phyloP scores from a whole-genome alignment of 2,329 filamentous ascomycete genomes.

The Chalara sp. region DNA sequence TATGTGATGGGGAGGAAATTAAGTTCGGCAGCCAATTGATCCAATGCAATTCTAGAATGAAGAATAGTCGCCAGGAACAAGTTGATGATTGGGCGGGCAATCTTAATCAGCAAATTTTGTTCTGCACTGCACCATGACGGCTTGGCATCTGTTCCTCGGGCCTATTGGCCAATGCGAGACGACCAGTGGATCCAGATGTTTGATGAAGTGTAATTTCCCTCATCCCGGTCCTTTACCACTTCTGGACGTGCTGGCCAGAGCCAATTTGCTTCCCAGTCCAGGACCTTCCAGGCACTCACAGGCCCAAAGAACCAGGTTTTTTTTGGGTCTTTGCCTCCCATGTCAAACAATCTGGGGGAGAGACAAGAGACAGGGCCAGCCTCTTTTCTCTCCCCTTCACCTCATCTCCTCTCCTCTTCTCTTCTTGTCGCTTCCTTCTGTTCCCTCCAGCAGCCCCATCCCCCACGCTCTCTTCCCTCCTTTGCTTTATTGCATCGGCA shows the following conservation, averaged over 20 bases:
- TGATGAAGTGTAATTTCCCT: constrained; percentile 1
- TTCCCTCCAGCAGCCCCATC: not conserved
- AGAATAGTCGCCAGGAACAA: no score
- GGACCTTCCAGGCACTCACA: no score
- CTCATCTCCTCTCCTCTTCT: not conserved
- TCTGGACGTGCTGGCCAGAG: not conserved
- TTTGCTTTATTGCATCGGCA: constrained; percentile 6
- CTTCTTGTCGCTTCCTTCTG: not conserved
- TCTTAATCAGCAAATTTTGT: not conserved
- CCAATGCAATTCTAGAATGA: no score
- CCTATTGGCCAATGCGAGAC: no score
- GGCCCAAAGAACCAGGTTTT: no score
- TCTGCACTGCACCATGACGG: not conserved
- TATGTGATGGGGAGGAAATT: no score
- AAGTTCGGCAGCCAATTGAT: no score
- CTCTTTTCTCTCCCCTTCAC: not conserved
- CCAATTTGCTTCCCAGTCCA: not conserved
- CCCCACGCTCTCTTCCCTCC: constrained; percentile 1
- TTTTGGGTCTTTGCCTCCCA: no score
- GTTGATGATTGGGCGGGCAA: not conserved
- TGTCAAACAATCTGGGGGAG: no score
- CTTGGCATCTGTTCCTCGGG: no score
- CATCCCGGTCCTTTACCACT: not conserved
- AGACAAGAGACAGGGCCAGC: not conserved
- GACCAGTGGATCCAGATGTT: not conserved